phyloP scores from a whole-genome alignment of 495 filamentous ascomycete genomes.

The Thermothielavioides terrestris region DNA sequence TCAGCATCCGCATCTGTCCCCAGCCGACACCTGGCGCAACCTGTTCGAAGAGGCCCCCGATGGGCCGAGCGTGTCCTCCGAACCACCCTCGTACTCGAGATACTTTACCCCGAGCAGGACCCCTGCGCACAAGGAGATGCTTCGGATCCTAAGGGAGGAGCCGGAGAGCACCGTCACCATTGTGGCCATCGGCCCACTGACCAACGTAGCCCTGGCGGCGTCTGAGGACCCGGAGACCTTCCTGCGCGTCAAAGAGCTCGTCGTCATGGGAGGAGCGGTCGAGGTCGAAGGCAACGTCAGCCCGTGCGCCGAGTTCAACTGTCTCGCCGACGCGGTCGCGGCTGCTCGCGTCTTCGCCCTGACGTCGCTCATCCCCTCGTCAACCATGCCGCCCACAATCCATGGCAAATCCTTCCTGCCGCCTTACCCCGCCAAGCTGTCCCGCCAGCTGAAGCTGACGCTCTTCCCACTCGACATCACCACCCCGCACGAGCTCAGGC shows the following conservation, averaged over 20 bases:
- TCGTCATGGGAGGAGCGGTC: conserved; percentile 96
- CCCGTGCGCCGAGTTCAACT: conserved; percentile 76
- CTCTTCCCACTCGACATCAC: conserved; percentile 90
- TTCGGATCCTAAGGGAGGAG: conserved; percentile 67
- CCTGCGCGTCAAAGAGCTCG: conserved; percentile 76
- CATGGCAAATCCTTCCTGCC: conserved; percentile 38
- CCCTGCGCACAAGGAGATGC: conserved; percentile 74
- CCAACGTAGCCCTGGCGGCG: conserved; percentile 83
- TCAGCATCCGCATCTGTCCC: conserved; percentile 84
- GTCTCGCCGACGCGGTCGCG: conserved; percentile 71
- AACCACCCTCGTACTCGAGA: conserved; percentile 34
- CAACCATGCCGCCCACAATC: conserved; percentile 56
- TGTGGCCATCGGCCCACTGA: conserved; percentile 81
- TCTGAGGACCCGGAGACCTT: conserved; percentile 79
- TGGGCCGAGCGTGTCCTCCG: conserved; percentile 27
- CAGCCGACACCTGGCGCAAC: conserved; percentile 73
- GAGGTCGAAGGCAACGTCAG: conserved; percentile 71
- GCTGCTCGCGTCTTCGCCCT: conserved; percentile 84
- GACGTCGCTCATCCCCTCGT: conserved; percentile 65
- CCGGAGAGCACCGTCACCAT: conserved; percentile 78
- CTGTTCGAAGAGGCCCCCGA: conserved; percentile 56
- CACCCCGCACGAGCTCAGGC: conserved; percentile 57
- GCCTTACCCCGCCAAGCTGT: conserved; percentile 59
- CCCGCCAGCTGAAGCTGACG: conserved; percentile 58
- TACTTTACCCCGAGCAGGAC: conserved; percentile 64